Evolutionary conservation across 2,329 filamentous ascomycete genomes (phyloP), one percentile per base, ranked within the genome.

Genomic region (Fusarium ramigenum): DNA sequence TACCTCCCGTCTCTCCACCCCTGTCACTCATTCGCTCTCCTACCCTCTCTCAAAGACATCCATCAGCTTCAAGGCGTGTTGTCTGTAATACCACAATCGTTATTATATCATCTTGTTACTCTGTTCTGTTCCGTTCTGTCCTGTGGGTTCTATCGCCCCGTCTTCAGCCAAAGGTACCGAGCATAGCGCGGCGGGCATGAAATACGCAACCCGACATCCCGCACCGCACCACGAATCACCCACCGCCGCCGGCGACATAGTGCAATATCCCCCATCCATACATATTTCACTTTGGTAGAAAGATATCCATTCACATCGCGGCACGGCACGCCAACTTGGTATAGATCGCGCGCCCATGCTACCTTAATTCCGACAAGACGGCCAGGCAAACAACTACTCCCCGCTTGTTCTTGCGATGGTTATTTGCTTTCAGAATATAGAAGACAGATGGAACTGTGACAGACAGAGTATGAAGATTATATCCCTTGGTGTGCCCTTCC

Each of bases 171-270:
- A 62, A 53, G 59, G 43, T 63, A 54, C 62, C 32, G 60, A 62
- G 63, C 52, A 65, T 70, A 65, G 63, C 50, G 69, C 72, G 69
- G 69, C 63, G 64, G 49, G 70, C 66, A 67, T 73, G 58, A 67
- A 76, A 66, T 58, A 63, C 58, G 28, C 66, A 69, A 65, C 34
- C 58, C 40, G 39, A 63, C 46, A 65, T 65, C 32, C 57, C 46
- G 46, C 60, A 40, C 39, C 34, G 39, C 60, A 40, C 70, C 42
- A 60, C 70, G 47, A 70, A 57, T 39, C 70, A 60, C 37, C 58
- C 53, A 63, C 57, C 71, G 44, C 50, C 49, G 54, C 34, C 58
- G 47, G 40, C 64, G 66, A 70, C 44, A 63, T 70, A 69, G 58
- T 44, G 40, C 46, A 69, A 60, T 57, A 56, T 63, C 32, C 47